Base-by-base conservation (phyloP, 768 basidiomycete genomes). In the Mycena rebaudengoi region DNA sequence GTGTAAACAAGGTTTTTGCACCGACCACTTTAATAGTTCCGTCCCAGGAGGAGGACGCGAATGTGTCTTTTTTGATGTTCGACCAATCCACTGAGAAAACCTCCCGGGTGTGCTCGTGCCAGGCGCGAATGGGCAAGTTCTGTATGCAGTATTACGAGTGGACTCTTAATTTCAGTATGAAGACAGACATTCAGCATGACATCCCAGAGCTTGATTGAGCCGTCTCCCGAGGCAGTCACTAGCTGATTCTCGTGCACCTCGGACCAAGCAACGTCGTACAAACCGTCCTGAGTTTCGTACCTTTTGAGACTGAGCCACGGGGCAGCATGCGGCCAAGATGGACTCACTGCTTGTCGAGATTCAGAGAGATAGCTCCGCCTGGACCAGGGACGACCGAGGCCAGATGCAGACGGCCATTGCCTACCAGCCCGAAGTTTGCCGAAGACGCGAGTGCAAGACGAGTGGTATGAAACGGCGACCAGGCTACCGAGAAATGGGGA, bases 71-170 rank as follows among this genome's bases (percentile, higher is more conserved):
- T 70, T 90, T 88, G 64, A 96, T 76, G 77, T 98, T 99, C 65
- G 91, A 95, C 96, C 97, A 99, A 75, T 99, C 94, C 6, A 98
- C 88, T 12, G 91, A 91, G 80, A 94, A 96, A 7, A 96, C 94
- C 74, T 99, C 97, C 50, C 90, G 87, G 13, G 90, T 88, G 76
- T 99, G 97, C 76, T 99, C 97, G 70, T 94, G 91, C 96, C 97
- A 99, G 49, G 87, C 88, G 64, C 89, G 88, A 67, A 98, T 91
- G 1, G 97, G 96, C 55, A 91, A 86, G 69, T 95, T 91, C 95
- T 98, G 78, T n/a, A n/a, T 7, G 65, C 43, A 41, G 65, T 73
- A 75, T 78, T 52, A 67, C 62, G 7, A 21, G 58, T 53, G n/a
- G n/a, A n/a, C n/a, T 40, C 33, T 7, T 16, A 26, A 41, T 20